A percentile compares a stretch with the other conserved stretches of the same genome.
These are phyloP conservation scores for Apiotrichum sp. DNA, from an alignment of 1,284 basidiomycete species.

Conservation along the genomic window DNA sequence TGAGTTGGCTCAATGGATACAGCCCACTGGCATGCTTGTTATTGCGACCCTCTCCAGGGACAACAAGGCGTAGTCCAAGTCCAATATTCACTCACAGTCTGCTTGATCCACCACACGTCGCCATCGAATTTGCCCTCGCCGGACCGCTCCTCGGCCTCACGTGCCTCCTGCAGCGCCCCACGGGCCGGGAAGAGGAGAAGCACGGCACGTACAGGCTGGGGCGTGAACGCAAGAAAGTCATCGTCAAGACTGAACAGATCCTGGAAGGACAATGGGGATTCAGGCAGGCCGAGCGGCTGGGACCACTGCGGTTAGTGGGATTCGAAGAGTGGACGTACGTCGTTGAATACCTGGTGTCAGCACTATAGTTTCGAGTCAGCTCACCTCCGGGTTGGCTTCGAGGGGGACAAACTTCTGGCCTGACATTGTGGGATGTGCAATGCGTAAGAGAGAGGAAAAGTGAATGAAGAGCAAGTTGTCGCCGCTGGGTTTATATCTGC, in stretches of 20 bases:
- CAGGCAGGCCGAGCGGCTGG: conserved; percentile 61
- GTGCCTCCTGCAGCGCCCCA: conserved; percentile 51
- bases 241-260: conserved; percentile 77
- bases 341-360: conserved; percentile 43
- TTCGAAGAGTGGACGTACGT: conserved; percentile 21
- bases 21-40: too few species aligned
- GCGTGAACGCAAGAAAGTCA: conserved; percentile 65
- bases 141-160: conserved; percentile 50
- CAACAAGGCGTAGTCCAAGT: too few species aligned
- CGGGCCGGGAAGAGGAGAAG: conserved; percentile 73
- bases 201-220: conserved; percentile 68
- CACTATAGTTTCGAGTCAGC: too few species aligned
- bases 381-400: conserved; percentile 68
- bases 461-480: background rate
- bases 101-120: conserved; percentile 49
- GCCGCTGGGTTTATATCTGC: too few species aligned
- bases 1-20: background rate
- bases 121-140: conserved; percentile 30
- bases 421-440: conserved; percentile 10
- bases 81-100: conserved; percentile 47
- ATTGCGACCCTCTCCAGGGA: too few species aligned
- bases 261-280: conserved; percentile 57
- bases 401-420: conserved; percentile 61
- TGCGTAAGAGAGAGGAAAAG: background rate
- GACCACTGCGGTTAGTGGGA: conserved; percentile 60